Conservation (phyloP, 192 early-diverging fungal genomes). For the Coemansia javaensis region DNA sequence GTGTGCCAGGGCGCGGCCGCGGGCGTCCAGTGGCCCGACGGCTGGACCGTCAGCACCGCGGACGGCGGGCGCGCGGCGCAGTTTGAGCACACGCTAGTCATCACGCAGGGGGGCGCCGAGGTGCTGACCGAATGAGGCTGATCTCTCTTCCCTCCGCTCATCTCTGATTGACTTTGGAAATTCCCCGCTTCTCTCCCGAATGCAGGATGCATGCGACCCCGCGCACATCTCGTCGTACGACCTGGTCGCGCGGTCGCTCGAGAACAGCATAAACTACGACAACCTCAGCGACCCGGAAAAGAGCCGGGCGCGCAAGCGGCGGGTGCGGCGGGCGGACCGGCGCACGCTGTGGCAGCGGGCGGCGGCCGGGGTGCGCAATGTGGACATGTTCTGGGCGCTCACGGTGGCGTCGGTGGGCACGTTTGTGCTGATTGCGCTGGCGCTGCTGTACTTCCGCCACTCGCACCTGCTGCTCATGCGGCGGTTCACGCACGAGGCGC, state of each 20-base stretch:
- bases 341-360: slow-evolving; percentile 14
- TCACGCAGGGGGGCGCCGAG: slow-evolving; percentile 61
- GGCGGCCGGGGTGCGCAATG: slow-evolving; percentile 9
- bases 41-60: slow-evolving; percentile 72
- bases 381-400: slow-evolving; percentile 48
- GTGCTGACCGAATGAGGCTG: too few relatives aligned
- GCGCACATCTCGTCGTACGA: slow-evolving; percentile 42
- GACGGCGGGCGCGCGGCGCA: slow-evolving; percentile 85
- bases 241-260: slow-evolving; percentile 38
- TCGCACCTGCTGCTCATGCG: slow-evolving; percentile 31
- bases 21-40: slow-evolving; percentile 77
- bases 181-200: not conserved
- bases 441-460: slow-evolving; percentile 44
- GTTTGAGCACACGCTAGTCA: slow-evolving; percentile 77
- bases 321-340: slow-evolving; percentile 21
- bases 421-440: slow-evolving; percentile 42
- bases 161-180: not conserved
- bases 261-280: slow-evolving; percentile 46
- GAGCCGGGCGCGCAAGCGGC: slow-evolving; percentile 43
- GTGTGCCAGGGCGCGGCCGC: slow-evolving; percentile 71
- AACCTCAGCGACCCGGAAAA: slow-evolving; percentile 49
- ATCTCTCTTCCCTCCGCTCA: not conserved
- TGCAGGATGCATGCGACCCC: slow-evolving; percentile 9
- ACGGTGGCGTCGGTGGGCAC: slow-evolving; percentile 21
- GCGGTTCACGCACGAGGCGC: slow-evolving; percentile 40